Evolutionary conservation across 345 rosid species (phyloP).

Genomic region (Boechera stricta): DNA sequence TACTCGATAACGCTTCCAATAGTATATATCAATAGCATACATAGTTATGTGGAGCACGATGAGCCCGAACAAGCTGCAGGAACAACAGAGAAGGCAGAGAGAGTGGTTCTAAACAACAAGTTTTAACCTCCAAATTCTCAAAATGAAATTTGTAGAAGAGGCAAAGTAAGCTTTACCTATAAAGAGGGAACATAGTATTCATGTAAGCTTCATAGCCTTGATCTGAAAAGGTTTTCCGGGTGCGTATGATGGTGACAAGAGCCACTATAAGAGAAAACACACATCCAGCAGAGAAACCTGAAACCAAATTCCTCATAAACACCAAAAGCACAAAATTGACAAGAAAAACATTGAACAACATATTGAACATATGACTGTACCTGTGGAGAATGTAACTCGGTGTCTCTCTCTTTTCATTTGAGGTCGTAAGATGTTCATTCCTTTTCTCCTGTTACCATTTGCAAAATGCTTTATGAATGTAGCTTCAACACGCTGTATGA

Average conservation of each 20-base stretch:
- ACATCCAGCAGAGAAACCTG: slow-evolving; percentile 68
- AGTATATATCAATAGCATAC: slow-evolving; percentile 51
- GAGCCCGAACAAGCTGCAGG: slow-evolving; percentile 55
- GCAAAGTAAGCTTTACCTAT: slow-evolving; percentile 49
- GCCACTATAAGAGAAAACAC: slow-evolving; percentile 56
- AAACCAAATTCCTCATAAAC: slow-evolving; percentile 12
- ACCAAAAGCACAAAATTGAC: background rate
- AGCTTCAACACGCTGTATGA: slow-evolving; percentile 63
- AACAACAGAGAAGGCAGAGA: background rate
- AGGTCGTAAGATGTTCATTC: slow-evolving; percentile 65
- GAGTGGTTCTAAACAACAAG: background rate
- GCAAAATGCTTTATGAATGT: slow-evolving; percentile 70
- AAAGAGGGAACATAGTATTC: slow-evolving; percentile 65
- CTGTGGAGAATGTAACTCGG: slow-evolving; percentile 54
- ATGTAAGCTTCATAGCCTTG: slow-evolving; percentile 43
- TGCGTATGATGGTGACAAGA: slow-evolving; percentile 47
- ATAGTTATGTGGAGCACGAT: slow-evolving; percentile 55
- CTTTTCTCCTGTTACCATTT: slow-evolving; percentile 62
- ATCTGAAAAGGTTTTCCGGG: slow-evolving; percentile 37
- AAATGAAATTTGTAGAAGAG: background rate
- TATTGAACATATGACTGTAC: slow-evolving; percentile 38
- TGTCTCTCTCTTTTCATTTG: slow-evolving; percentile 59
- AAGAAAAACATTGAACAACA: background rate
- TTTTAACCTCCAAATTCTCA: background rate
- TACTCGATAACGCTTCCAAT: slow-evolving; percentile 54